Percentiles rank a stretch among this genome's conserved stretches.
Conservation (phyloP, 768 basidiomycete species). For the Sarcomyxa edulis region DNA sequence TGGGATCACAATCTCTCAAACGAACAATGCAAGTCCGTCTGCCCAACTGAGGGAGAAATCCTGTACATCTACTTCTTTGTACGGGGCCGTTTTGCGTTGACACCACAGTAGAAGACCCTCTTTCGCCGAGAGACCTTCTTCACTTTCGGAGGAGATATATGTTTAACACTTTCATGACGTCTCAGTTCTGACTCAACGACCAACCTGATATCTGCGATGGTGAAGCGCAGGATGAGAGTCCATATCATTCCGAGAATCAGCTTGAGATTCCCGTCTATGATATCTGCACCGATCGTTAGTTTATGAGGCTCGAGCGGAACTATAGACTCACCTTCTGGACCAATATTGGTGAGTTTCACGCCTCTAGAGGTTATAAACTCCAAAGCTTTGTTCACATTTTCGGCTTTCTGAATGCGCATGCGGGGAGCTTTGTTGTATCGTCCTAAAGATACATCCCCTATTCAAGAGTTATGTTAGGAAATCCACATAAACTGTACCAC, state of each 20-base stretch:
- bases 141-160: slow-evolving; percentile 41
- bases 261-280: slow-evolving; percentile 98
- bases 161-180: slow-evolving; percentile 7
- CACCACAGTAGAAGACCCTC: slow-evolving; percentile 98
- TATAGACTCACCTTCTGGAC: slow-evolving; percentile 71
- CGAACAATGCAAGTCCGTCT: slow-evolving; percentile 92
- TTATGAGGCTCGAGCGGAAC: background rate
- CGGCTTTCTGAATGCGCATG: slow-evolving; percentile 94
- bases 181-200: slow-evolving; percentile 18
- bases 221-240: slow-evolving; percentile 95
- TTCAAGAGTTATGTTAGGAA: background rate
- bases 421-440: slow-evolving; percentile 86
- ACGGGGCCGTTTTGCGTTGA: slow-evolving; percentile 90
- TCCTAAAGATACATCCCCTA: slow-evolving; percentile 90
- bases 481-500: slow-evolving; percentile 2
- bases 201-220: slow-evolving; percentile 96
- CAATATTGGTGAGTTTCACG: slow-evolving; percentile 96
- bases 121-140: slow-evolving; percentile 98
- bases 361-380: slow-evolving; percentile 93
- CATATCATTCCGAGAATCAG: slow-evolving; percentile 99
- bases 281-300: slow-evolving; percentile 50
- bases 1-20: slow-evolving; percentile 15
- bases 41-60: slow-evolving; percentile 93
- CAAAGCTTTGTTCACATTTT: slow-evolving; percentile 96
- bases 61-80: slow-evolving; percentile 88